phyloP scores from a whole-genome alignment of 2,329 filamentous ascomycete species.

The Aspergillus fructus region DNA sequence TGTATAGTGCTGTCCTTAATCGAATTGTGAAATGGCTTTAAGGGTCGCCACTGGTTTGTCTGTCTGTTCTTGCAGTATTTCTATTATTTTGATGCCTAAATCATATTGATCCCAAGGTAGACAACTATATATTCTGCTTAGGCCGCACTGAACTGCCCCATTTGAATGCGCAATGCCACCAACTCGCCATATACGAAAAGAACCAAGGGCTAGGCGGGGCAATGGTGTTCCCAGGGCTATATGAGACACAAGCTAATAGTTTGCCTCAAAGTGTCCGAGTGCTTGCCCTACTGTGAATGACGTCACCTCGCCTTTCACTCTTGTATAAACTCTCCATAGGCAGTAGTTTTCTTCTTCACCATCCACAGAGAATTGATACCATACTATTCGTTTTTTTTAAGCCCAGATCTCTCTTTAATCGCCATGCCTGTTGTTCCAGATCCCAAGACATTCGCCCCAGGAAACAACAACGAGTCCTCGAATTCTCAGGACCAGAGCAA shows the following conservation, averaged over 20 bases:
- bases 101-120: no score
- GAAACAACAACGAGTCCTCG: conserved; percentile 19
- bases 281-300: not conserved
- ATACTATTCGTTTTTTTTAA: no score
- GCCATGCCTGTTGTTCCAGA: conserved; percentile 34
- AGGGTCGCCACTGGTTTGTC: not conserved
- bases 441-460: conserved; percentile 24
- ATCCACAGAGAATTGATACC: not conserved
- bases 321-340: not conserved
- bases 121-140: no score
- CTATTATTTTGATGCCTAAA: no score
- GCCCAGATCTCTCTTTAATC: not conserved
- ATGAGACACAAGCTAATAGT: not conserved
- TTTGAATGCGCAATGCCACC: no score
- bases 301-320: not conserved
- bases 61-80: no score
- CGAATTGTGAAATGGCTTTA: not conserved
- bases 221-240: not conserved
- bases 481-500: conserved; percentile 24
- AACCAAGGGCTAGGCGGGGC: not conserved
- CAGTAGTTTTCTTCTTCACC: not conserved
- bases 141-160: no score
- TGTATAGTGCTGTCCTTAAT: not conserved
- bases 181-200: no score
- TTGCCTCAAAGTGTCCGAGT: not conserved